Conservation (phyloP, 192 early-diverging fungal genomes). For the Mortierella antarctica region DNA sequence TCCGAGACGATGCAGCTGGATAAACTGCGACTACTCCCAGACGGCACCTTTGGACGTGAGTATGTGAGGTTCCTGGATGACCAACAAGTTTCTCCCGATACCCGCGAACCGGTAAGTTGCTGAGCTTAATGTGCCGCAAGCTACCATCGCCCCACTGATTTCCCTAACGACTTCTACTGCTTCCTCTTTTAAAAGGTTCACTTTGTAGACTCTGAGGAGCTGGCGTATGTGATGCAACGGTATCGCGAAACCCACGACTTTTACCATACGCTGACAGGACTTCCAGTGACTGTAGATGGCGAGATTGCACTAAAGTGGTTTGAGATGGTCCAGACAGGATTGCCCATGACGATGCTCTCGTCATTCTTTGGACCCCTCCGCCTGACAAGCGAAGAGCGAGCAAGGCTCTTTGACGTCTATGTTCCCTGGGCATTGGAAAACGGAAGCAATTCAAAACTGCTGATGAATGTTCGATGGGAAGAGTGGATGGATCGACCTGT, state of each 20-base stretch:
- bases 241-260: conserved; percentile 97
- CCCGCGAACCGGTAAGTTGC: conserved; percentile 72
- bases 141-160: background rate
- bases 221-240: conserved; percentile 94
- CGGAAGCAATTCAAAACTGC: conserved; percentile 73
- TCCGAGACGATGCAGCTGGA: conserved; percentile 76
- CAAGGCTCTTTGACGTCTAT: conserved; percentile 72
- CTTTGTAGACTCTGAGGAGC: conserved; percentile 89
- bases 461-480: conserved; percentile 94
- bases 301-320: conserved; percentile 97
- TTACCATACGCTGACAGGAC: conserved; percentile 88
- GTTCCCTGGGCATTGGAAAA: conserved; percentile 96
- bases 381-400: conserved; percentile 68
- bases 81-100: conserved; percentile 85
- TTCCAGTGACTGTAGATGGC: conserved; percentile 83
- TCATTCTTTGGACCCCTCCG: conserved; percentile 86
- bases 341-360: conserved; percentile 89
- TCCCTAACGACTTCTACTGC: background rate
- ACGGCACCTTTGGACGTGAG: conserved; percentile 85
- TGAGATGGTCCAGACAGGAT: conserved; percentile 90
- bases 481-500: conserved; percentile 77
- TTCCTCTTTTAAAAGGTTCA: conserved; percentile 66
- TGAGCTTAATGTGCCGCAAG: background rate
- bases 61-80: conserved; percentile 85
- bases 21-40: conserved; percentile 69